Evolutionary conservation across 2,329 filamentous ascomycete species (phyloP), one percentile per base, ranked within the genome.

Genomic region (Cordyceps pruinosa): DNA sequence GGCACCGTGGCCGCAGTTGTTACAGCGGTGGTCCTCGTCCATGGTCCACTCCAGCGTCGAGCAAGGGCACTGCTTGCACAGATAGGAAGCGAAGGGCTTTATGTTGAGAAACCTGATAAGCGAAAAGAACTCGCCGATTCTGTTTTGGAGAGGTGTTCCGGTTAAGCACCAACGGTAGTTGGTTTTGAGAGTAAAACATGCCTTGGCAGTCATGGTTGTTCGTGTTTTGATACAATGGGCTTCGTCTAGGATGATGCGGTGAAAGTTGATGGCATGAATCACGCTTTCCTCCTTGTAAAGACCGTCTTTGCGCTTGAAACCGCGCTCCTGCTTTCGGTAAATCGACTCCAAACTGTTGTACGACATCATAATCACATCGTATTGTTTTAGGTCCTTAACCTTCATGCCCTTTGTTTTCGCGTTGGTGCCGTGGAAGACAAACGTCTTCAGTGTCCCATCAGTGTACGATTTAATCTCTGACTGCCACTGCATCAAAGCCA

Each of bases 101-200:
- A 97, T 80, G 69, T 96, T 88, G 30, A 99, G 81, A 71, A 99
- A 99, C 2, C 94, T 87, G 57, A 99, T 79, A 23, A 97, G 77
- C 0, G 93, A 97, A 73, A 97, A 97, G 71, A 97, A 95, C 70
- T 97, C 93, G 66, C 94, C 93, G 62, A 97, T 97, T 54, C 93
- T 88, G 68, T 97, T 99, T 70, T 99, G 94, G 1, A 99, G 84
- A 0, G 94, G 94, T 1, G 94, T 99, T 9, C 94, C 94, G 17
- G 89, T 94, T 59, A 99, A 78, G 69, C 94, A 99, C 90, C 94
- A 97, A 65, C 95, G 95, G 73, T 94, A 96, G 19, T 82, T 85
- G 19, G 88, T 89, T 59, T 91, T 86, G 42, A 99, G 77, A 1
- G 92, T 91, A 69, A 97, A 97, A 70, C 93, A 97, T 41, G 94